These are phyloP conservation scores for Eustoma russellianum DNA, from an alignment of 257 asterid species.

Conservation along the genomic window DNA sequence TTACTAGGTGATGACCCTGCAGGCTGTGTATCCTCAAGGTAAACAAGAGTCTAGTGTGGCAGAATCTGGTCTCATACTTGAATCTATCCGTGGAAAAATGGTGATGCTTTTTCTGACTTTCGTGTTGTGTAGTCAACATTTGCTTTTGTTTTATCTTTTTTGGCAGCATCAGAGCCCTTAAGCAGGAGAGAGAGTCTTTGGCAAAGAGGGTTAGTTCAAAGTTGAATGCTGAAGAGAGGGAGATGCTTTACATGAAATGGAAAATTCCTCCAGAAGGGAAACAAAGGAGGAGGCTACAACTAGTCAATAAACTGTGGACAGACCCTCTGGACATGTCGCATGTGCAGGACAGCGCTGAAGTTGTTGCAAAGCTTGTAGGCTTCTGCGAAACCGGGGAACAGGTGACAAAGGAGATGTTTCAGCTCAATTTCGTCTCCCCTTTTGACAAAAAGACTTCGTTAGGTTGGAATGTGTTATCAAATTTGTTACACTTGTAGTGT, in stretches of 20 bases:
- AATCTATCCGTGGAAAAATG: neutral
- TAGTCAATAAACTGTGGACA: conserved; percentile 76
- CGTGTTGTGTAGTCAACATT: neutral
- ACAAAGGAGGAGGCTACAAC: conserved; percentile 66
- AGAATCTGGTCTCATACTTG: neutral
- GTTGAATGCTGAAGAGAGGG: conserved; percentile 72
- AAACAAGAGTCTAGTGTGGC: neutral
- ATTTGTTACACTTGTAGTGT: conserved; percentile 53
- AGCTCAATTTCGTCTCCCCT: conserved; percentile 72
- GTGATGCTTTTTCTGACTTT: neutral
- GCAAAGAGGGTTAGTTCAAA: conserved; percentile 83
- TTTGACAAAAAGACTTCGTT: conserved; percentile 73
- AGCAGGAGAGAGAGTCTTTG: conserved; percentile 82
- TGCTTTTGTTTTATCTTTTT: neutral
- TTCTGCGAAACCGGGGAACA: conserved; percentile 80
- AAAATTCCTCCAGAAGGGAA: conserved; percentile 67
- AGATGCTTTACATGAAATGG: conserved; percentile 71
- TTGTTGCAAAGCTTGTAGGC: conserved; percentile 89
- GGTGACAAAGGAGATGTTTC: conserved; percentile 69
- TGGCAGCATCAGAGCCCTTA: conserved; percentile 76
- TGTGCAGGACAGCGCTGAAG: conserved; percentile 74
- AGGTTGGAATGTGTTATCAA: conserved; percentile 79
- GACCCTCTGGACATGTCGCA: conserved; percentile 78
- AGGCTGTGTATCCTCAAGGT: conserved; percentile 83
- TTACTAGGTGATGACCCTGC: conserved; percentile 93